Evolutionary conservation across 768 basidiomycete species (phyloP), one percentile per base, ranked within the genome.

Genomic region (Mycena filopes): DNA sequence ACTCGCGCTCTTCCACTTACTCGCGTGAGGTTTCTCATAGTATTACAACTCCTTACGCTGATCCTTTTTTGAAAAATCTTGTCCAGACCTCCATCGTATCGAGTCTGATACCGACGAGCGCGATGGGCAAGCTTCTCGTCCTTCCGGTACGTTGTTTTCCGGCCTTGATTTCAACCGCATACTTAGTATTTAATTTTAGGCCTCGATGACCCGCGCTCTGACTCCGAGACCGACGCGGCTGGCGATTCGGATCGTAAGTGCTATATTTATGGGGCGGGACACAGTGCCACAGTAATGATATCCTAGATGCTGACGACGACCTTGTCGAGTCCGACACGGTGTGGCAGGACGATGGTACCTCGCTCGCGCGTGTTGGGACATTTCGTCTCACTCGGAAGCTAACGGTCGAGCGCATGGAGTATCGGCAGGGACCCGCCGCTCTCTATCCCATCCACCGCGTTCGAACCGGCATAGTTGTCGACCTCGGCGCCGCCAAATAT

Each of bases 301-400:
- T 16, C n/a, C 36, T 45, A 45, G 23, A 46, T 47, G n/a, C 15
- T 13, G 29, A 25, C 20, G 45, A 36, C 16, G 47, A 50, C 2
- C 43, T 62, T 51, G 10, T 40, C 12, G 20, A 49, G 36, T 62
- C 60, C 4, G 48, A 54, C 31, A 62, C 53, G 16, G 51, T 55
- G 7, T 62, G 60, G 60, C 51, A 16, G 12, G 60, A 62, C 40
- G 36, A 62, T 23, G 36, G 60, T 16, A 55, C 43, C 12, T 62
- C 53, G 15, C 20, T 3, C 5, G n/a, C 26, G 18, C n/a, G 25
- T 18, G 29, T 11, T 8, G 50, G 50, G 1, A 26, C 18, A 12
- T 63, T 55, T 28, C 15, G 16, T 2, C 28, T 41, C 46, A 55
- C 45, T 25, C 18, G 40, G 8, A 55, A 48, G 7, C 2, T 42